Evolutionary conservation across 805 yeast genomes (phyloP).

Genomic region (Zygosaccharomyces pseudorouxii): DNA sequence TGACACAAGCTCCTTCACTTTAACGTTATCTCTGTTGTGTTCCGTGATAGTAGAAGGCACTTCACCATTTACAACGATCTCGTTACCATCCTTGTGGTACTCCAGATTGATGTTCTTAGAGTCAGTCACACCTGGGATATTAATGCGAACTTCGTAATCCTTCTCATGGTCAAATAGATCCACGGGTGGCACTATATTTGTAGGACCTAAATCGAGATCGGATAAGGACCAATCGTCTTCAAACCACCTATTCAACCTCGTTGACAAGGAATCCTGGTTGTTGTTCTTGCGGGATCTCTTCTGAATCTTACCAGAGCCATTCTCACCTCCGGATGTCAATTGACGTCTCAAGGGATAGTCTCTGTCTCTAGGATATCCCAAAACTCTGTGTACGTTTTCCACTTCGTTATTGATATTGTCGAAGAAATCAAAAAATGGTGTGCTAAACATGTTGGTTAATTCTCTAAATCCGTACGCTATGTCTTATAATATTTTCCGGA

Average conservation of each 20-base stretch:
- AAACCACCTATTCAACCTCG: conserved; percentile 21
- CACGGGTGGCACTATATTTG: conserved; percentile 40
- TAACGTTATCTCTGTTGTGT: conserved; percentile 23
- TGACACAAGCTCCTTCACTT: conserved; percentile 35
- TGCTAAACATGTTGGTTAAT: not conserved
- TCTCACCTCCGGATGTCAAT: conserved; percentile 5
- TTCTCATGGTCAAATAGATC: conserved; percentile 44
- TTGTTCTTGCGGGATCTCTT: not conserved
- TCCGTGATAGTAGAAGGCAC: conserved; percentile 29
- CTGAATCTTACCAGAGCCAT: conserved; percentile 4
- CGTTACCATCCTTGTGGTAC: conserved; percentile 43
- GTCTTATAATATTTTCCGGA: not conserved
- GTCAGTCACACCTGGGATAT: conserved; percentile 45
- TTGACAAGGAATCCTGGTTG: not conserved
- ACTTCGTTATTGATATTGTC: conserved; percentile 42
- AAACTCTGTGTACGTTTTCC: conserved; percentile 35
- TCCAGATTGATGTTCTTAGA: conserved; percentile 43
- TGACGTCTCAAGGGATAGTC: conserved; percentile 22
- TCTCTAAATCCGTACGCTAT: not conserved
- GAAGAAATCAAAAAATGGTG: conserved; percentile 29
- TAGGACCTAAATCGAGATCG: conserved; percentile 22
- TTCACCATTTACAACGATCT: conserved; percentile 43
- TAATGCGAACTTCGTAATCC: conserved; percentile 39
- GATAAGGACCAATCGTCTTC: conserved; percentile 29
- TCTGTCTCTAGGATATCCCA: conserved; percentile 30